A percentile compares a stretch with the other conserved stretches of the same genome.
Evolutionary conservation across 495 filamentous ascomycete genomes (phyloP).

Genomic region (Schizothecium vesticola): DNA sequence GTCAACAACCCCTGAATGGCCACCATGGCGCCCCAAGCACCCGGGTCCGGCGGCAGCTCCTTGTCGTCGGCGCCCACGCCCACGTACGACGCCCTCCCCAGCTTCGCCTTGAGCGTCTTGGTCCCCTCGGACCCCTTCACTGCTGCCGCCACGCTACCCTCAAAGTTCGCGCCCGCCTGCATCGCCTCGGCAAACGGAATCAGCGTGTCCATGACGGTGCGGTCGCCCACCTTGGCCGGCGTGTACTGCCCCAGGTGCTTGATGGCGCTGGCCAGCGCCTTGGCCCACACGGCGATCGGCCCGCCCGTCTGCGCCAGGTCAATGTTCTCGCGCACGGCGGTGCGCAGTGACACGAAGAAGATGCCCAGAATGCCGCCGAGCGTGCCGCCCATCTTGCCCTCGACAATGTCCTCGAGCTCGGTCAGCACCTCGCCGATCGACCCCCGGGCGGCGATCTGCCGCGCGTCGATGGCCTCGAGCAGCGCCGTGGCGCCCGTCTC

Average conservation of each 20-base stretch:
- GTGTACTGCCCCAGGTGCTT: conserved; percentile 45
- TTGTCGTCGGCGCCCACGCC: conserved; percentile 41
- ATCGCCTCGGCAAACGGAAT: conserved; percentile 53
- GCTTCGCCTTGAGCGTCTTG: conserved; percentile 47
- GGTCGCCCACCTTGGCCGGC: conserved; percentile 43
- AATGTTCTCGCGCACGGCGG: conserved; percentile 39
- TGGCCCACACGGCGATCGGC: conserved; percentile 33
- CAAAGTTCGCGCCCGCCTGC: conserved; percentile 38
- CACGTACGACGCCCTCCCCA: conserved; percentile 57
- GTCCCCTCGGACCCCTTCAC: conserved; percentile 51
- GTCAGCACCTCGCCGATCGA: conserved; percentile 48
- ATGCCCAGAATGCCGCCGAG: conserved; percentile 57
- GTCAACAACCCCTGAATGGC: conserved; percentile 46
- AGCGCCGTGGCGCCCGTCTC: conserved; percentile 42
- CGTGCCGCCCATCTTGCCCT: conserved; percentile 56
- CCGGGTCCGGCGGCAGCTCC: conserved; percentile 52
- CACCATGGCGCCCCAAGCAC: conserved; percentile 57
- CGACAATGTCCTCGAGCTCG: conserved; percentile 51
- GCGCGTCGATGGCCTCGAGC: conserved; percentile 34
- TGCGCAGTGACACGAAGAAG: conserved; percentile 52
- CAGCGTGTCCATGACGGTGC: conserved; percentile 54
- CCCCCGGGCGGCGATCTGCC: conserved; percentile 33
- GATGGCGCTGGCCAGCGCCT: conserved; percentile 32
- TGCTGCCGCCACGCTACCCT: conserved; percentile 46
- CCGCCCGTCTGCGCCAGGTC: conserved; percentile 25